A percentile compares a stretch with the other conserved stretches of the same genome.
phyloP scores from a whole-genome alignment of 2,329 filamentous ascomycete genomes.

The Hirsutella rhossiliensis region DNA sequence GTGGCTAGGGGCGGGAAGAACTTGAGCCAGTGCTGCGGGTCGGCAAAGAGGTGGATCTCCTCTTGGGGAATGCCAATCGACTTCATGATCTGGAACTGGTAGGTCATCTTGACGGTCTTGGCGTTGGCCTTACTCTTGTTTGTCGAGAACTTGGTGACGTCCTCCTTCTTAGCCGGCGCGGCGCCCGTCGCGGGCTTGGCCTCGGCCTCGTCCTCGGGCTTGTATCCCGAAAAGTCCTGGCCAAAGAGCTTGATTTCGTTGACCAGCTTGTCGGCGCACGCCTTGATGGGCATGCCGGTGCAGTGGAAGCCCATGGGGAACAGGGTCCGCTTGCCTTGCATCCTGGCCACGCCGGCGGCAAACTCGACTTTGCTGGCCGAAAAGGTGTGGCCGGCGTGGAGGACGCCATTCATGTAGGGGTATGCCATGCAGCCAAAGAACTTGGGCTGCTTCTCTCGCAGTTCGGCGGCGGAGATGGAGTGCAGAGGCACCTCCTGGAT shows the following conservation, averaged over 20 bases:
- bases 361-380: constrained; percentile 92
- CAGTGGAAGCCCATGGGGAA: constrained; percentile 88
- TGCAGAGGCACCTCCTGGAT: constrained; percentile 64
- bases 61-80: constrained; percentile 76
- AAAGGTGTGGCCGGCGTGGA: constrained; percentile 89
- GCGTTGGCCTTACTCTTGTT: constrained; percentile 88
- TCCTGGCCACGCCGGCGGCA: constrained; percentile 70
- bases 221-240: constrained; percentile 68
- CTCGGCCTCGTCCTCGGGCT: constrained; percentile 38
- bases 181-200: constrained; percentile 43
- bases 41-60: constrained; percentile 88
- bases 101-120: constrained; percentile 88
- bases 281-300: constrained; percentile 97
- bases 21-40: constrained; percentile 83
- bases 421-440: constrained; percentile 58
- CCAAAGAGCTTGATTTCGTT: constrained; percentile 87
- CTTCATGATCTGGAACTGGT: constrained; percentile 92
- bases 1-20: constrained; percentile 58
- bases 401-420: constrained; percentile 71
- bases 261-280: constrained; percentile 87
- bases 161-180: constrained; percentile 55
- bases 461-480: constrained; percentile 59
- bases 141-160: constrained; percentile 81
- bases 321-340: constrained; percentile 78
- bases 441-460: constrained; percentile 75